Evolutionary conservation across 805 yeast genomes (phyloP).

Genomic region (Teunomyces panamensis): DNA sequence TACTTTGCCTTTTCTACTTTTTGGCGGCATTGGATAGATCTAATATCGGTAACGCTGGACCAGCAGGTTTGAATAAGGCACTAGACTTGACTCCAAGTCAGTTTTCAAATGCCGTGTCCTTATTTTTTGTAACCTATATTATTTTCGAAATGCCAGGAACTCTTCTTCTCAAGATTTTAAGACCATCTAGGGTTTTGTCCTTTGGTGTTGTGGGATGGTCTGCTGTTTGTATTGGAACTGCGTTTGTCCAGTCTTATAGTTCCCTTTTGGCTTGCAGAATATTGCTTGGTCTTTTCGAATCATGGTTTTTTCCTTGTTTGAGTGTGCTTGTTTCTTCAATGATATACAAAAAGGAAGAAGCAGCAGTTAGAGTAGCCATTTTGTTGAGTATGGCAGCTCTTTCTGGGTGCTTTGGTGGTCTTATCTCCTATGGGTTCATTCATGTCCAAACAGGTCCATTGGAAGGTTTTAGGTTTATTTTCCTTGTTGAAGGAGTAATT

Average conservation of each 20-base stretch:
- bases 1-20: conserved; percentile 42
- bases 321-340: conserved; percentile 41
- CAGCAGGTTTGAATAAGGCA: conserved; percentile 48
- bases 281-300: conserved; percentile 51
- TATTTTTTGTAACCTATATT: conserved; percentile 48
- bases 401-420: conserved; percentile 58
- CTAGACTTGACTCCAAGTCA: conserved; percentile 36
- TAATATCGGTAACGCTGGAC: conserved; percentile 57
- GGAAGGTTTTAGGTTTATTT: conserved; percentile 52
- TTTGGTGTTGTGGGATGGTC: conserved; percentile 36
- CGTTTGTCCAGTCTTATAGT: conserved; percentile 40
- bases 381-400: conserved; percentile 52
- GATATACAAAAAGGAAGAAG: conserved; percentile 14
- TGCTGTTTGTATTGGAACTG: conserved; percentile 39
- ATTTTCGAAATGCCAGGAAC: conserved; percentile 37
- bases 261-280: conserved; percentile 46
- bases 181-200: conserved; percentile 25
- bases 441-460: conserved; percentile 23
- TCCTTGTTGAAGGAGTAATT: conserved; percentile 46
- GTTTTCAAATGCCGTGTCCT: conserved; percentile 43
- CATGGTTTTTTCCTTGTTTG: conserved; percentile 50
- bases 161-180: conserved; percentile 35
- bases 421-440: conserved; percentile 44
- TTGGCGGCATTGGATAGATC: conserved; percentile 52
- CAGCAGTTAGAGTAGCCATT: conserved; percentile 20